Conservation (phyloP, 225 moss, liverwort and hornwort species). For the Bryoerythrophyllum caledonicum region DNA sequence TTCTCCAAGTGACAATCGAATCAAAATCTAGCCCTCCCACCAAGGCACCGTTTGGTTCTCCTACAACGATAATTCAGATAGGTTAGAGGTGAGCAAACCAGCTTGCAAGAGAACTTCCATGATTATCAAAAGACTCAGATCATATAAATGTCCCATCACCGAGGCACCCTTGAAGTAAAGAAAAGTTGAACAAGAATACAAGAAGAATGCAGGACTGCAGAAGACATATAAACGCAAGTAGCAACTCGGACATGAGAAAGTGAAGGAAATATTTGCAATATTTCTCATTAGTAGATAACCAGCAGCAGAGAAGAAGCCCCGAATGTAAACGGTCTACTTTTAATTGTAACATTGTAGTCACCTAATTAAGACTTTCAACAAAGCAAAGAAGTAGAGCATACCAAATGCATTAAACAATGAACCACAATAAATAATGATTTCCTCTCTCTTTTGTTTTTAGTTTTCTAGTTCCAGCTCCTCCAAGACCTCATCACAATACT, state of each 20-base stretch:
- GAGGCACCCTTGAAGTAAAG: neutral
- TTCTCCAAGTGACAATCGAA: neutral
- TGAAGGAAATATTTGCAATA: neutral
- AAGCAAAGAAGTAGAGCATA: no score
- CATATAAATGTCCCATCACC: neutral
- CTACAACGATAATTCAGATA: neutral
- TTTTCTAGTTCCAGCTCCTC: no score
- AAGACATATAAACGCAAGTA: no score
- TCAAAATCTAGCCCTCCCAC: neutral
- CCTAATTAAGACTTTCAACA: no score
- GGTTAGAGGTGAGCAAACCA: neutral
- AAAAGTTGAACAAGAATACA: neutral
- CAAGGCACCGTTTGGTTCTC: neutral
- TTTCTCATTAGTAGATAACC: neutral
- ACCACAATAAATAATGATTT: no score
- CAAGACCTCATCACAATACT: no score
- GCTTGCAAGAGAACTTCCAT: neutral
- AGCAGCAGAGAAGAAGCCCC: neutral
- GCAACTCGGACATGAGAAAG: neutral
- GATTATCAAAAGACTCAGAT: neutral
- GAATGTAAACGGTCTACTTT: neutral
- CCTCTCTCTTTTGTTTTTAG: no score
- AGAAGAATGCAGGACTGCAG: neutral
- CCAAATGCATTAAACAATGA: no score
- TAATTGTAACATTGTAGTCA: no score